These are phyloP conservation scores for Tylopilus felleus DNA, from an alignment of 768 basidiomycete genomes.

Conservation along the genomic window DNA sequence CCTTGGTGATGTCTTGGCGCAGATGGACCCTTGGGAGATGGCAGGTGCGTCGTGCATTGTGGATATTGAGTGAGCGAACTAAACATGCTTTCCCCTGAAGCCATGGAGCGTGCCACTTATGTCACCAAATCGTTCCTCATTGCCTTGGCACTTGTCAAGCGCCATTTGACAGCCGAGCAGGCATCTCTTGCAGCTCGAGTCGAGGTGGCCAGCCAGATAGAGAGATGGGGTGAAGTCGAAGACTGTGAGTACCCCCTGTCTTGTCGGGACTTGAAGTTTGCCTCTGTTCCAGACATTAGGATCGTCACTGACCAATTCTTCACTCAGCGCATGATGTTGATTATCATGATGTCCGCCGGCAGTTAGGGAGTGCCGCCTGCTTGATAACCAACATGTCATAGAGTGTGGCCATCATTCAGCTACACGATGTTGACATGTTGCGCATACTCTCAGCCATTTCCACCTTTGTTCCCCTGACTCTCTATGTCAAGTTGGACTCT, in stretches of 20 bases:
- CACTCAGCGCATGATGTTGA: conserved; percentile 93
- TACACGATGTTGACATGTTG: conserved; percentile 3
- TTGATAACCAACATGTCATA: conserved; percentile 41
- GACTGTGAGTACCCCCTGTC: conserved; percentile 67
- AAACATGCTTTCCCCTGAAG: conserved; percentile 38
- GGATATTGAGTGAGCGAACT: not conserved
- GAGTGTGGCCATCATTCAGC: conserved; percentile 8
- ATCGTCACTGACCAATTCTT: conserved; percentile 12
- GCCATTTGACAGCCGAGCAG: conserved; percentile 73
- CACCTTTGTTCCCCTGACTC: conserved; percentile 6
- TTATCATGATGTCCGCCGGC: conserved; percentile 86
- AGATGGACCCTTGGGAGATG: conserved; percentile 81
- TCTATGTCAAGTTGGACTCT: conserved; percentile 11
- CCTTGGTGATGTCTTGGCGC: conserved; percentile 53
- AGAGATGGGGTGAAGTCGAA: conserved; percentile 99
- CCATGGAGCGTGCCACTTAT: conserved; percentile 88
- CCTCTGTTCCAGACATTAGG: not conserved
- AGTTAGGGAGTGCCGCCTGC: conserved; percentile 78
- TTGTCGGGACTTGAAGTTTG: conserved; percentile 6
- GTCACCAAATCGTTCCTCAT: conserved; percentile 90
- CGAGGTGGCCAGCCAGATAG: conserved; percentile 93
- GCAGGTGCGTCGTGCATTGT: conserved; percentile 58
- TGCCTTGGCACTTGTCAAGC: conserved; percentile 77
- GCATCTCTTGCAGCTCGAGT: conserved; percentile 84
- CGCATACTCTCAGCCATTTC: conserved; percentile 1